These are phyloP conservation scores for Astragalus glycyphyllos DNA, from an alignment of 306 rosid species.

Conservation along the genomic window DNA sequence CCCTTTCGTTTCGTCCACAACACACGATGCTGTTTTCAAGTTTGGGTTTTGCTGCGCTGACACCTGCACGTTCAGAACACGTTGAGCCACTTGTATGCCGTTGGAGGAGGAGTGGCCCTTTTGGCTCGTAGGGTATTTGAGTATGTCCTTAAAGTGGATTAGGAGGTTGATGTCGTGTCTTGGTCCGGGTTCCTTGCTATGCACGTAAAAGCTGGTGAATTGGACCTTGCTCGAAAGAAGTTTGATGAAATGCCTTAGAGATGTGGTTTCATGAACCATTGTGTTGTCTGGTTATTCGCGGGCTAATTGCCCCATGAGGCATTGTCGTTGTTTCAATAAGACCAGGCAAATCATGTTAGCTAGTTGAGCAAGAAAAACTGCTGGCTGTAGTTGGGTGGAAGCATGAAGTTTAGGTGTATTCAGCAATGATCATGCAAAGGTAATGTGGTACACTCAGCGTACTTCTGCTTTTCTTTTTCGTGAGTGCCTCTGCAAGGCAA, in stretches of 20 bases:
- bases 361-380: conserved; percentile 57
- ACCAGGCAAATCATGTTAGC: conserved; percentile 45
- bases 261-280: conserved; percentile 64
- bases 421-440: neutral
- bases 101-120: conserved; percentile 50
- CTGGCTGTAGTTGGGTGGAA: conserved; percentile 62
- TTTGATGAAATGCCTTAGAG: conserved; percentile 75
- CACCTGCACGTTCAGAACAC: conserved; percentile 60
- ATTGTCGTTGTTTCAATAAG: conserved; percentile 55
- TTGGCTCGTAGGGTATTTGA: conserved; percentile 55
- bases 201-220: conserved; percentile 54
- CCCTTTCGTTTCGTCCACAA: conserved; percentile 33
- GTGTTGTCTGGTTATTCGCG: conserved; percentile 62
- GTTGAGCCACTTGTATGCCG: conserved; percentile 60
- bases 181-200: conserved; percentile 72
- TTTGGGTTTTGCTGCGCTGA: conserved; percentile 56
- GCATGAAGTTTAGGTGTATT: conserved; percentile 22
- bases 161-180: conserved; percentile 62
- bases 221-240: conserved; percentile 51
- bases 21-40: conserved; percentile 57
- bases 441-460: conserved; percentile 1
- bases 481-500: neutral
- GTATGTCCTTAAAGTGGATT: conserved; percentile 46
- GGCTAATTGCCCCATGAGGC: conserved; percentile 57
- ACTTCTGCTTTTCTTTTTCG: too few relatives aligned